A percentile compares a stretch with the other conserved stretches of the same genome.
Evolutionary conservation across 73 alveolate species (phyloP).

Genomic region (Paramecium octaurelia): DNA sequence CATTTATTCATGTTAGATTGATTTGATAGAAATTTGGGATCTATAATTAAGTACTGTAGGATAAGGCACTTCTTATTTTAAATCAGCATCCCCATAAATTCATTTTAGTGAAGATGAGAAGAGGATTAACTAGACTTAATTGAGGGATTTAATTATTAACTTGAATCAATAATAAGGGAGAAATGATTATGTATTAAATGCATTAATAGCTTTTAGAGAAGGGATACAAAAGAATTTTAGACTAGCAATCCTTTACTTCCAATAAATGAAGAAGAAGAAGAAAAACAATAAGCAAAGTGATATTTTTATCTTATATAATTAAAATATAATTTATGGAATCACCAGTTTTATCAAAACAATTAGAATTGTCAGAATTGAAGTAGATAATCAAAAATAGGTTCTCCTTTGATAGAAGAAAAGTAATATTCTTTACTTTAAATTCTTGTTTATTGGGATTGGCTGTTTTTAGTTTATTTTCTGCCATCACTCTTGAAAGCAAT

Average conservation of each 20-base stretch:
- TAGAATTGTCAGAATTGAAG: constrained; percentile 30
- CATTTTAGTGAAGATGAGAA: not conserved
- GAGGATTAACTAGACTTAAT: not conserved
- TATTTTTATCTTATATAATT: not conserved
- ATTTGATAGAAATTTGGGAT: constrained; percentile 25
- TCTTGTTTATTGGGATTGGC: constrained; percentile 48
- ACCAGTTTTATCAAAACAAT: not conserved
- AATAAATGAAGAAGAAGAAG: not conserved
- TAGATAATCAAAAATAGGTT: constrained; percentile 14
- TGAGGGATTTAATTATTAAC: not conserved
- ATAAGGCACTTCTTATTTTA: constrained; percentile 28
- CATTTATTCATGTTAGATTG: not conserved
- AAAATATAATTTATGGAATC: not conserved
- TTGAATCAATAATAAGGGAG: constrained; percentile 18
- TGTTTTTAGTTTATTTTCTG: constrained; percentile 27
- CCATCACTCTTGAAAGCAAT: constrained; percentile 41
- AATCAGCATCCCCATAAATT: not conserved
- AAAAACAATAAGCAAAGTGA: not conserved
- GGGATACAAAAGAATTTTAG: not conserved
- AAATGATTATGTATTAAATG: not conserved
- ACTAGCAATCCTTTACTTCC: not conserved
- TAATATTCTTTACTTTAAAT: constrained; percentile 25
- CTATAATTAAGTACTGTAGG: not conserved
- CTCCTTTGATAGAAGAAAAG: constrained; percentile 46
- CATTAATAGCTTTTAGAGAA: not conserved